Evolutionary conservation across 2,329 filamentous ascomycete species (phyloP).

Genomic region (Akanthomyces dipterigenus): DNA sequence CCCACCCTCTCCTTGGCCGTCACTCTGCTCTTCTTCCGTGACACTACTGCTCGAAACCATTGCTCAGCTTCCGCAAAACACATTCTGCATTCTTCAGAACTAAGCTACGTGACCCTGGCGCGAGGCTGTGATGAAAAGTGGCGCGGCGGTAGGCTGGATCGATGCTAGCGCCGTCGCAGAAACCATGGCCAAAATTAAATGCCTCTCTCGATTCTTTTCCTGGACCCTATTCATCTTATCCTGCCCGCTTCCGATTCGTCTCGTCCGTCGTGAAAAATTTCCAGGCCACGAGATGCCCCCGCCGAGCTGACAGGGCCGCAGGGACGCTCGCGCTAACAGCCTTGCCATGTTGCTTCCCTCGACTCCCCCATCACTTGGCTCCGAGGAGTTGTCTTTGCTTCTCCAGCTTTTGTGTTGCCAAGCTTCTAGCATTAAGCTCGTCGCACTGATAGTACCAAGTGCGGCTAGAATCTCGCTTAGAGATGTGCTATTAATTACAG

Average conservation of each 20-base stretch:
- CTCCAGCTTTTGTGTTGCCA: constrained; percentile 8
- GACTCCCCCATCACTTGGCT: constrained; percentile 10
- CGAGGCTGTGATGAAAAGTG: constrained; percentile 11
- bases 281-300: neutral
- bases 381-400: neutral
- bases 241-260: constrained; percentile 6
- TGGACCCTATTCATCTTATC: neutral
- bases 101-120: neutral
- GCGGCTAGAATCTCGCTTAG: neutral
- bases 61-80: too few relatives aligned
- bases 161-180: constrained; percentile 1
- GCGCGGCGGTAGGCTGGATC: constrained; percentile 3
- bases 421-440: constrained; percentile 6
- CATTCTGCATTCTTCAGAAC: neutral
- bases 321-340: neutral
- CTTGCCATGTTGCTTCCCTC: constrained; percentile 10
- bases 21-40: neutral
- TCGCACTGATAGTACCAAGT: constrained; percentile 9
- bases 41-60: neutral
- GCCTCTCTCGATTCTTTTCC: neutral
- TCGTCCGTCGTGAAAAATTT: constrained; percentile 4
- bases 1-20: neutral
- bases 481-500: too few relatives aligned
- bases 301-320: neutral
- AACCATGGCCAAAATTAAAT: constrained; percentile 6